These are phyloP conservation scores for Boechera divaricarpa DNA, from an alignment of 345 rosid species.

Conservation along the genomic window DNA sequence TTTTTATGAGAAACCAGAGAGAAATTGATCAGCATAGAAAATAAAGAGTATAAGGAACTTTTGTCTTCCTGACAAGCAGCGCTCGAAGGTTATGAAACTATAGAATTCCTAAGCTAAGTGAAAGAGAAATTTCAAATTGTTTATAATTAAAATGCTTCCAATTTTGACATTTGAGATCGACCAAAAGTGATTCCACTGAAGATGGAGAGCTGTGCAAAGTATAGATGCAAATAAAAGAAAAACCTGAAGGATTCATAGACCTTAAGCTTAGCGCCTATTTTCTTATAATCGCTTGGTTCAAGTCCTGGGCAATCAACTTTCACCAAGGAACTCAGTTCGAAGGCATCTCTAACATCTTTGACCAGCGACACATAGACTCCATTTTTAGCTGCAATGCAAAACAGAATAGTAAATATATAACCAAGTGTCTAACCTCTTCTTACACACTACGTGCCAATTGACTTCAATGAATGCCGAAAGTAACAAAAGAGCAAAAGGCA, in stretches of 20 bases:
- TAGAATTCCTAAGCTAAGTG: not conserved
- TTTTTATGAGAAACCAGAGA: not conserved
- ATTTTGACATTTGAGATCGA: not conserved
- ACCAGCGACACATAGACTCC: slow-evolving; percentile 79
- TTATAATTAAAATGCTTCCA: not conserved
- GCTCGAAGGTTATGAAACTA: not conserved
- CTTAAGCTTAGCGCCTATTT: slow-evolving; percentile 95
- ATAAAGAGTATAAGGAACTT: not conserved
- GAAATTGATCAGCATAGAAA: not conserved
- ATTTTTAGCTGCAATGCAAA: slow-evolving; percentile 71
- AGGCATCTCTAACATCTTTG: slow-evolving; percentile 82
- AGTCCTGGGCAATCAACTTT: slow-evolving; percentile 82
- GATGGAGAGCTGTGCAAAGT: slow-evolving; percentile 20
- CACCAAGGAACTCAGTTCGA: slow-evolving; percentile 84
- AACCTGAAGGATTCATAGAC: slow-evolving; percentile 42
- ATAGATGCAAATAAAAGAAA: not conserved
- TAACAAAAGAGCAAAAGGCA: not conserved
- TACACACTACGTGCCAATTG: not conserved
- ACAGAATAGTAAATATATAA: slow-evolving; percentile 1
- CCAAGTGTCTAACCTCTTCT: slow-evolving; percentile 16
- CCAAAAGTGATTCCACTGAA: slow-evolving; percentile 10
- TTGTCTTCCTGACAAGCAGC: not conserved
- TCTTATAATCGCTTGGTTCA: slow-evolving; percentile 90
- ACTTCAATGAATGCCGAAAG: slow-evolving; percentile 1
- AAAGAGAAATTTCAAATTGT: not conserved